Conservation (phyloP, 164 flowering plant genomes). For the Chimonanthus praecox region DNA sequence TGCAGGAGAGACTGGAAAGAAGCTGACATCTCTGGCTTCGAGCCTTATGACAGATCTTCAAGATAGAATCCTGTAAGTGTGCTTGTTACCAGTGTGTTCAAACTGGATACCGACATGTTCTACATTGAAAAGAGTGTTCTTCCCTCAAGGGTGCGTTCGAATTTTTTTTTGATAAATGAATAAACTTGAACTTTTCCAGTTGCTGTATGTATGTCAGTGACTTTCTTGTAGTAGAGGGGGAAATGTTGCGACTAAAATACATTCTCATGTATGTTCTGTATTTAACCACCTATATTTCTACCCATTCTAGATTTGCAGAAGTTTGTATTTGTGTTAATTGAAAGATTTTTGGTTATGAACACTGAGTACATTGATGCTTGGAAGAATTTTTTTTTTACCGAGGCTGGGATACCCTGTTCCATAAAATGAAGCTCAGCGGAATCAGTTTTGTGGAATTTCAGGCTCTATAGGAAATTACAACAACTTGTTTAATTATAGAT, state of each 20-base stretch:
- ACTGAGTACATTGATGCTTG: too few species aligned
- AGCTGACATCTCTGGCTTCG: slow-evolving; percentile 73
- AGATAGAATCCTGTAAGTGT: slow-evolving; percentile 73
- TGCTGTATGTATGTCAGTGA: not conserved
- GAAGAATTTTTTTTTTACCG: too few species aligned
- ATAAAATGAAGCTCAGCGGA: too few species aligned
- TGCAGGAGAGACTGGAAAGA: slow-evolving; percentile 98
- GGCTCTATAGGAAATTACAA: too few species aligned
- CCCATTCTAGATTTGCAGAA: not conserved
- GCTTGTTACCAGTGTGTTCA: not conserved
- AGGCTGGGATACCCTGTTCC: too few species aligned
- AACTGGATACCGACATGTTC: slow-evolving; percentile 1
- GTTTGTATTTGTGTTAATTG: not conserved
- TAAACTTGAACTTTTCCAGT: not conserved
- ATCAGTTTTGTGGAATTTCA: too few species aligned
- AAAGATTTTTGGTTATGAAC: too few species aligned
- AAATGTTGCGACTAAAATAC: not conserved
- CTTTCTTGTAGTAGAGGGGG: not conserved
- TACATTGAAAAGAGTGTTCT: not conserved
- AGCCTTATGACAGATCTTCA: slow-evolving; percentile 76
- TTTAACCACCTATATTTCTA: not conserved
- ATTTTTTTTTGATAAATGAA: slow-evolving; percentile 4
- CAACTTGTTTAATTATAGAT: too few species aligned
- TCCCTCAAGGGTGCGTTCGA: not conserved
- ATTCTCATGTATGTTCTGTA: not conserved